A percentile compares a stretch with the other conserved stretches of the same genome.
These are phyloP conservation scores for Bruguiera gymnorhiza DNA, from an alignment of 345 rosid genomes.

Conservation along the genomic window DNA sequence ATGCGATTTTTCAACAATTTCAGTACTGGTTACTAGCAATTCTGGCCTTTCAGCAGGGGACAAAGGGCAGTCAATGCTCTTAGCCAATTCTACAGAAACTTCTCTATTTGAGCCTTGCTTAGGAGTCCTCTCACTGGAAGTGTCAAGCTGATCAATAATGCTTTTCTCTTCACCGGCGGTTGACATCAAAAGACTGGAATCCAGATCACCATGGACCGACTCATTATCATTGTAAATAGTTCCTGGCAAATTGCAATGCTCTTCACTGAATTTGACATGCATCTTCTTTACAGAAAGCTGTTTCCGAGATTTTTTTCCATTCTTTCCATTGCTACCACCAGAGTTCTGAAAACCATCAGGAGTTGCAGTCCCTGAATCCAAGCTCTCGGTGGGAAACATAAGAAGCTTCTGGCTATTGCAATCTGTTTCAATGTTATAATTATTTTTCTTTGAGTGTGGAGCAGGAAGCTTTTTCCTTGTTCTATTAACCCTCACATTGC, in stretches of 20 bases:
- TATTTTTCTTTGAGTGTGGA: background rate
- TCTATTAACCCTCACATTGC: background rate
- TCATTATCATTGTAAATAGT: slow-evolving; percentile 6
- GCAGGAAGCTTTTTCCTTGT: slow-evolving; percentile 9
- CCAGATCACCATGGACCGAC: slow-evolving; percentile 15
- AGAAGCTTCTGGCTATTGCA: slow-evolving; percentile 10
- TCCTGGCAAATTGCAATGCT: background rate
- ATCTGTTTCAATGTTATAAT: slow-evolving; percentile 1
- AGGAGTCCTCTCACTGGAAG: slow-evolving; percentile 8
- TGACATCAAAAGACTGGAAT: slow-evolving; percentile 7
- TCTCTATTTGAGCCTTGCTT: slow-evolving; percentile 2
- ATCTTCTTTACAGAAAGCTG: slow-evolving; percentile 2
- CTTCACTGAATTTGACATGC: background rate
- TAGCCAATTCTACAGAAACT: background rate
- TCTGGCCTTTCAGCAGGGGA: background rate
- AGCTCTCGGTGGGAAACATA: slow-evolving; percentile 2
- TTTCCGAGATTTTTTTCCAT: background rate
- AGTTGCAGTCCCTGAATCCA: background rate
- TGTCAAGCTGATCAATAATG: background rate
- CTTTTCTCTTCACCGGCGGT: background rate
- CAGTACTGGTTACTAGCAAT: background rate
- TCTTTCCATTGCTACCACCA: background rate
- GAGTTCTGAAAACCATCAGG: slow-evolving; percentile 4
- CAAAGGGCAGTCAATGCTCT: background rate
- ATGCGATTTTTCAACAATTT: background rate